These are phyloP conservation scores for Aureobasidium leucospermi DNA, from an alignment of 2,329 filamentous ascomycete genomes.

Conservation along the genomic window DNA sequence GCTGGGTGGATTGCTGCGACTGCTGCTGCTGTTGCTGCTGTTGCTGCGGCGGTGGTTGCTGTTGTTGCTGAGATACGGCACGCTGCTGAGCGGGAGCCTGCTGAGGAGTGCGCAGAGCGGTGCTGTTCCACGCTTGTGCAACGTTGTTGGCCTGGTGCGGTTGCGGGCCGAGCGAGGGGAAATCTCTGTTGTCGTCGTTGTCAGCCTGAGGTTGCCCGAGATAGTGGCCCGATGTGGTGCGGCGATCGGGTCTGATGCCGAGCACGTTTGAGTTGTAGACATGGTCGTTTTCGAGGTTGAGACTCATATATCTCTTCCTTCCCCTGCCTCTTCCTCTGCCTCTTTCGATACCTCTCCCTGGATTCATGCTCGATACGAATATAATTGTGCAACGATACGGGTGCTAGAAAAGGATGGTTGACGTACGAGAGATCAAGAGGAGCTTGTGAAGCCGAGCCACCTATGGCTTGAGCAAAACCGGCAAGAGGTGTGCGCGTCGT, in stretches of 20 bases:
- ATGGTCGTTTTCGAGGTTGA: neutral
- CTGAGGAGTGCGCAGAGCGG: slow-evolving; percentile 43
- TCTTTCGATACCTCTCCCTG: neutral
- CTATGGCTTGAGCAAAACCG: slow-evolving; percentile 18
- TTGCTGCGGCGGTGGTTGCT: slow-evolving; percentile 27
- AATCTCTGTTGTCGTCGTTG: slow-evolving; percentile 44
- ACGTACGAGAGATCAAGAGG: slow-evolving; percentile 19
- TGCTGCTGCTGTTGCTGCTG: slow-evolving; percentile 36
- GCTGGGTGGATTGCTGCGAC: slow-evolving; percentile 29
- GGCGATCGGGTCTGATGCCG: neutral
- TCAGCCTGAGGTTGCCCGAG: slow-evolving; percentile 17
- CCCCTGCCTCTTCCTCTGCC: neutral
- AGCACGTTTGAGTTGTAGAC: neutral
- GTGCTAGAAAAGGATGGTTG: neutral
- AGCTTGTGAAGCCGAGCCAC: slow-evolving; percentile 14
- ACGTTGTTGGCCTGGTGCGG: slow-evolving; percentile 43
- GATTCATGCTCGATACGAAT: neutral
- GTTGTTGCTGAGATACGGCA: slow-evolving; percentile 31
- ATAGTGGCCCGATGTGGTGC: neutral
- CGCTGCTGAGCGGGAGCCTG: slow-evolving; percentile 22
- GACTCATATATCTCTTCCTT: neutral
- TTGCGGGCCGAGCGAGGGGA: slow-evolving; percentile 53
- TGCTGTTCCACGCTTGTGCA: slow-evolving; percentile 52
- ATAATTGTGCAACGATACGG: neutral
- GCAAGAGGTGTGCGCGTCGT: slow-evolving; percentile 16